Conservation (phyloP, 1,284 basidiomycete species). For the Ustilago tritici region DNA sequence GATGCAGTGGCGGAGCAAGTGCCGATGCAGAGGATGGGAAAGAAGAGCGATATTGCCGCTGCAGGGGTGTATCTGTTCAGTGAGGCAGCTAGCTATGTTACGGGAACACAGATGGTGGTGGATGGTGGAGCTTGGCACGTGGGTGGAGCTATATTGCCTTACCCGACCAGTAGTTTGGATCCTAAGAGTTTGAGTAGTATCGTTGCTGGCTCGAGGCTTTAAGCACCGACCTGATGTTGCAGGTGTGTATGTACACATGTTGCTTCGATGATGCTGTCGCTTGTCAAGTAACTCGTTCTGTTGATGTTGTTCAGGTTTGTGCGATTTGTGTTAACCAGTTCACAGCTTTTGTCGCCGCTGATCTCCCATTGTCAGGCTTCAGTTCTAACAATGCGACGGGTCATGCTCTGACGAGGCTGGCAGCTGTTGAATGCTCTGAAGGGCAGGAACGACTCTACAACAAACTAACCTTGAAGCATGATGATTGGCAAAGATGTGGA, state of each 20-base stretch:
- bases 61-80: constrained; percentile 88
- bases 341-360: too few relatives aligned
- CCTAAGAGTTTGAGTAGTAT: constrained; percentile 52
- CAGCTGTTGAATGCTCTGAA: too few relatives aligned
- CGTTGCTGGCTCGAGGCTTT: constrained; percentile 51
- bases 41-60: constrained; percentile 80
- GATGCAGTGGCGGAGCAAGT: constrained; percentile 52
- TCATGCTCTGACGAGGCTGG: too few relatives aligned
- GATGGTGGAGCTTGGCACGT: constrained; percentile 60
- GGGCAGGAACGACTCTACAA: too few relatives aligned
- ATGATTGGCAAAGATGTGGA: too few relatives aligned
- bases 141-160: constrained; percentile 62
- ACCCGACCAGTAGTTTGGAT: constrained; percentile 61
- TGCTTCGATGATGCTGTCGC: too few relatives aligned
- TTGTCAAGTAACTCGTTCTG: too few relatives aligned
- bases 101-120: constrained; percentile 73
- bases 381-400: too few relatives aligned
- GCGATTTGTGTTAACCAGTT: too few relatives aligned
- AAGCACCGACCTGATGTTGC: not conserved
- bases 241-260: not conserved
- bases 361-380: too few relatives aligned
- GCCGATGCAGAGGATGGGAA: constrained; percentile 66
- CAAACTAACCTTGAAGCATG: too few relatives aligned
- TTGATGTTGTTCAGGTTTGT: too few relatives aligned
- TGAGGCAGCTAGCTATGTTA: constrained; percentile 83